A percentile compares a stretch with the other conserved stretches of the same genome.
phyloP scores from a whole-genome alignment of 345 rosid genomes.

The Raphanus sativus region DNA sequence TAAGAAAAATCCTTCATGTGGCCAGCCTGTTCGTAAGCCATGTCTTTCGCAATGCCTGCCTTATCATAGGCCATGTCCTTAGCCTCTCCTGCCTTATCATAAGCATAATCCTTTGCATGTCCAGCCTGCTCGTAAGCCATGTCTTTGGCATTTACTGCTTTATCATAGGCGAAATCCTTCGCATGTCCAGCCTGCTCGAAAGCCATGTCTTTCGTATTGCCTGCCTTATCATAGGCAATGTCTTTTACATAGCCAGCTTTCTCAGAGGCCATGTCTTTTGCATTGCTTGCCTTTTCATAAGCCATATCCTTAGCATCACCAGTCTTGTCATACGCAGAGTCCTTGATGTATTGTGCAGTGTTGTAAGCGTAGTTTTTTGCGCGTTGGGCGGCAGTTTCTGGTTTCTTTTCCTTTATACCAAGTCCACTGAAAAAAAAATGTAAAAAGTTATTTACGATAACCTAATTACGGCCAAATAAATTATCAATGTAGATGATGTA shows the following conservation, averaged over 20 bases:
- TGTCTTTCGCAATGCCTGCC: conserved; percentile 29
- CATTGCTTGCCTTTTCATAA: background rate
- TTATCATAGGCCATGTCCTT: conserved; percentile 17
- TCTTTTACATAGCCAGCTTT: background rate
- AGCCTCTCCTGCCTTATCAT: conserved; percentile 34
- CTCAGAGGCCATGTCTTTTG: conserved; percentile 1
- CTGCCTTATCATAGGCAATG: conserved; percentile 36
- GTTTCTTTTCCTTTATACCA: conserved; percentile 17
- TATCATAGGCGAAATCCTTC: conserved; percentile 4
- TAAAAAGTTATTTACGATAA: background rate
- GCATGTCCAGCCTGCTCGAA: background rate
- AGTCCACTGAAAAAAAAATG: background rate
- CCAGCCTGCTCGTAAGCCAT: conserved; percentile 39
- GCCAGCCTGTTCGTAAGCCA: background rate
- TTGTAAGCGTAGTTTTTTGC: conserved; percentile 3
- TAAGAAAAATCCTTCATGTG: background rate
- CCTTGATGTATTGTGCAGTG: conserved; percentile 29
- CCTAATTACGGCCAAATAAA: background rate
- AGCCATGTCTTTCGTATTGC: background rate
- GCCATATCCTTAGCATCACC: conserved; percentile 28
- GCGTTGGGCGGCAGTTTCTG: background rate
- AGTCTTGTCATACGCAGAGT: conserved; percentile 13
- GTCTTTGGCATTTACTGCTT: conserved; percentile 32
- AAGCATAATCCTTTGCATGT: conserved; percentile 30
- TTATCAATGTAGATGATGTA: background rate